Conservation (phyloP, 192 early-diverging fungal genomes). For the Martensiomyces pterosporus region DNA sequence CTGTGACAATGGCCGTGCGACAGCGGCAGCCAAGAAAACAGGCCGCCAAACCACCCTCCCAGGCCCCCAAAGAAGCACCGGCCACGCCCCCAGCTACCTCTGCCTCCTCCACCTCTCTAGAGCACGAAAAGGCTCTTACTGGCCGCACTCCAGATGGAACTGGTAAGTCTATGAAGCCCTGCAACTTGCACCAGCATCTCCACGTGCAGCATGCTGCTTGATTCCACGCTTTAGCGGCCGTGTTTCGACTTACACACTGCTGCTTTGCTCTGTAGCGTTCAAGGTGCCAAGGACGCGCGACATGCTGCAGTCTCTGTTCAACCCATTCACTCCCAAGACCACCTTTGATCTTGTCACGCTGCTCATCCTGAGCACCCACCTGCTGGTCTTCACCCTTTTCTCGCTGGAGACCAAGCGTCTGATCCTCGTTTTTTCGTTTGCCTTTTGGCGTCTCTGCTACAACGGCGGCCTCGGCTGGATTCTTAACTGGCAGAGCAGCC, state of each 20-base stretch:
- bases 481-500: constrained; percentile 76
- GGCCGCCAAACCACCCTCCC: no score
- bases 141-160: constrained; percentile 46
- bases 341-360: constrained; percentile 71
- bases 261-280: constrained; percentile 30
- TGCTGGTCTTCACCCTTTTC: constrained; percentile 64
- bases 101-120: not conserved
- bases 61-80: no score
- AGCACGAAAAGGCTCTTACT: constrained; percentile 15
- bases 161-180: no score
- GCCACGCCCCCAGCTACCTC: not conserved
- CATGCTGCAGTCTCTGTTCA: constrained; percentile 73
- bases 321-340: constrained; percentile 62
- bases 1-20: constrained; percentile 26
- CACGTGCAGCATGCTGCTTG: no score
- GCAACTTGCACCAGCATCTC: no score
- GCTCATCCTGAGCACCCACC: constrained; percentile 58
- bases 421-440: constrained; percentile 70
- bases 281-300: constrained; percentile 71
- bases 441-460: constrained; percentile 85
- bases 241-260: no score
- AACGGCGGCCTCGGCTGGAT: constrained; percentile 83
- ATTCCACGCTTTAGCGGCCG: no score
- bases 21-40: constrained; percentile 26
- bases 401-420: constrained; percentile 52